These are phyloP conservation scores for Gyrodon lividus DNA, from an alignment of 768 basidiomycete genomes.

Conservation along the genomic window DNA sequence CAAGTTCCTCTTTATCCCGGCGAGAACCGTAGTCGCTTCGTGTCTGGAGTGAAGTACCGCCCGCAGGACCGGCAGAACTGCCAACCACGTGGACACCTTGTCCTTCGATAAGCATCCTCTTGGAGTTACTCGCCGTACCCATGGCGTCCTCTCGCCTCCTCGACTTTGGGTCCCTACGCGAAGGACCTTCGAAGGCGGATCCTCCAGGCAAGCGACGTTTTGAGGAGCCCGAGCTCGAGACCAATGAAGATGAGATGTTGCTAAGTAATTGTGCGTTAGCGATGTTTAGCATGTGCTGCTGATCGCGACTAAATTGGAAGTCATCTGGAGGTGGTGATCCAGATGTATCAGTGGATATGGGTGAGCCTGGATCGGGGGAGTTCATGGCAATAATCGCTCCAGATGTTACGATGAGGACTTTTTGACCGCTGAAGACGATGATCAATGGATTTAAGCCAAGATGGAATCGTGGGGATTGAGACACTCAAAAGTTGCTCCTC, in stretches of 20 bases:
- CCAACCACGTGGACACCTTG: slow-evolving; percentile 15
- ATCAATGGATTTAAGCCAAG: not conserved
- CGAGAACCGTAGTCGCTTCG: slow-evolving; percentile 41
- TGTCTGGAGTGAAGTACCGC: slow-evolving; percentile 23
- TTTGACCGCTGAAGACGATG: not conserved
- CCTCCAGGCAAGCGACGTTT: slow-evolving; percentile 54
- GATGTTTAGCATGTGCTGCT: slow-evolving; percentile 23
- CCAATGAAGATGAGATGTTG: slow-evolving; percentile 20
- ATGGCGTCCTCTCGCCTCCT: slow-evolving; percentile 47
- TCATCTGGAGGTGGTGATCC: slow-evolving; percentile 38
- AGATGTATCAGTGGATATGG: slow-evolving; percentile 37
- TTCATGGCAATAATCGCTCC: slow-evolving; percentile 26
- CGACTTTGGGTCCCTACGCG: slow-evolving; percentile 50
- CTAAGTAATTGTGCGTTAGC: slow-evolving; percentile 19
- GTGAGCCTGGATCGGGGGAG: slow-evolving; percentile 38
- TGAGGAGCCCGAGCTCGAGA: slow-evolving; percentile 33
- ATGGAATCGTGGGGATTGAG: too few species aligned
- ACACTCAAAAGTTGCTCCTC: too few species aligned
- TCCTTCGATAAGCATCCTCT: slow-evolving; percentile 23
- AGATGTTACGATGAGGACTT: not conserved
- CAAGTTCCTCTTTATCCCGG: slow-evolving; percentile 55
- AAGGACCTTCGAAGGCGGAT: slow-evolving; percentile 41
- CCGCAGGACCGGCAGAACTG: slow-evolving; percentile 7
- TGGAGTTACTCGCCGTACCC: slow-evolving; percentile 18
- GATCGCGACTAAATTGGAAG: slow-evolving; percentile 31